These are phyloP conservation scores for Acanthamoeba culbertsoni DNA, from an alignment of 208 protist species.

Conservation along the genomic window DNA sequence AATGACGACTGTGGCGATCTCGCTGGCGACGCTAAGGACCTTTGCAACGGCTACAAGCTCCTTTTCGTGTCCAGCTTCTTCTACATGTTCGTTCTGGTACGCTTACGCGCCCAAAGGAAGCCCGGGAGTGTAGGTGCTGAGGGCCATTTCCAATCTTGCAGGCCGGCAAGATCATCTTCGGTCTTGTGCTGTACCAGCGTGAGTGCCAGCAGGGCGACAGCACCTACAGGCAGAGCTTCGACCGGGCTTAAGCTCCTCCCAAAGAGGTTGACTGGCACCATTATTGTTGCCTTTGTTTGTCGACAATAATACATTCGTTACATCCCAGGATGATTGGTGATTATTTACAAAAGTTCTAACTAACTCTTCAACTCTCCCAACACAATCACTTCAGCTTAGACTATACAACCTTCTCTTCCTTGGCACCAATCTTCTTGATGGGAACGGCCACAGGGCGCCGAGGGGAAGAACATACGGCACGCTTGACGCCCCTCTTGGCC, in stretches of 20 bases:
- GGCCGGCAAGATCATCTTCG: background rate
- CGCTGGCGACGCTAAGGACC: background rate
- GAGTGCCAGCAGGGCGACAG: background rate
- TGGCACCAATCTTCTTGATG: too few relatives aligned
- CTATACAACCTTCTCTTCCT: too few relatives aligned
- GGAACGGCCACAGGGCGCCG: too few relatives aligned
- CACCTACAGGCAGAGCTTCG: background rate
- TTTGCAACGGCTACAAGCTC: background rate
- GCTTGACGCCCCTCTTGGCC: background rate
- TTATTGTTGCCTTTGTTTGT: too few relatives aligned
- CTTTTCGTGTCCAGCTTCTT: background rate
- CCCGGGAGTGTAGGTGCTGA: too few relatives aligned
- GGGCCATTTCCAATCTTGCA: background rate
- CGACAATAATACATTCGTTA: too few relatives aligned
- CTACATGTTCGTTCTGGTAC: constrained; percentile 11
- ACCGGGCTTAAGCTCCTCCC: background rate
- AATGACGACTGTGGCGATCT: background rate
- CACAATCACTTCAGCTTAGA: too few relatives aligned
- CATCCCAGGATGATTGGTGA: too few relatives aligned
- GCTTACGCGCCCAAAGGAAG: background rate
- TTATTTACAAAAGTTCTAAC: too few relatives aligned
- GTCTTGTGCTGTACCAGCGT: background rate
- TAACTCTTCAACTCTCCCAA: too few relatives aligned
- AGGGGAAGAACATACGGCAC: too few relatives aligned
- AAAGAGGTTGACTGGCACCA: too few relatives aligned